Percentiles rank a stretch among this genome's conserved stretches.
phyloP scores from a whole-genome alignment of 768 basidiomycete species.

The Boletus tomentosulus region DNA sequence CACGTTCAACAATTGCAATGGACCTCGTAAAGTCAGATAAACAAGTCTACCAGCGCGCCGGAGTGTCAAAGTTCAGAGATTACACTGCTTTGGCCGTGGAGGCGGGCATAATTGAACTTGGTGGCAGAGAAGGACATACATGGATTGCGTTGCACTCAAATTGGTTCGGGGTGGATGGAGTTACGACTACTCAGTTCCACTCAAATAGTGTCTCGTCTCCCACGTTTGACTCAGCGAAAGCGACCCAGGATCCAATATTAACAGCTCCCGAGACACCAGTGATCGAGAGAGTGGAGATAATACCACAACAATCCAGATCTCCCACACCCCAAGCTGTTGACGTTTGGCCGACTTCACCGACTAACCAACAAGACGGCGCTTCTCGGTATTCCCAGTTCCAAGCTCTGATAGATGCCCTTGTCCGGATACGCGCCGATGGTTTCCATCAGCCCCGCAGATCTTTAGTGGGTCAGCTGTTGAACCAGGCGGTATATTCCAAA shows the following conservation, averaged over 20 bases:
- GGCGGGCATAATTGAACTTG: constrained; percentile 26
- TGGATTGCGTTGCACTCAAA: constrained; percentile 29
- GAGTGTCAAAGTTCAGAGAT: constrained; percentile 24
- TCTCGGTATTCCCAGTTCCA: constrained; percentile 12
- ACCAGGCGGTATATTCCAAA: constrained; percentile 32
- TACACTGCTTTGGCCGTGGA: constrained; percentile 27
- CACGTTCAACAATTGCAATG: constrained; percentile 37
- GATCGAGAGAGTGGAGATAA: constrained; percentile 2
- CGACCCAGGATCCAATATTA: constrained; percentile 5
- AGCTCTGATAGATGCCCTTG: constrained; percentile 33
- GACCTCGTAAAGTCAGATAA: constrained; percentile 31
- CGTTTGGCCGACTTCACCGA: neutral
- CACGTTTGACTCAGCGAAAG: constrained; percentile 9
- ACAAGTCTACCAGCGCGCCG: constrained; percentile 21
- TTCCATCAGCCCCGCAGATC: constrained; percentile 35
- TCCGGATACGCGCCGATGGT: constrained; percentile 31
- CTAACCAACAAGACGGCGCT: neutral
- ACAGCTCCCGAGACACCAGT: constrained; percentile 4
- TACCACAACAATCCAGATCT: neutral
- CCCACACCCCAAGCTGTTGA: neutral
- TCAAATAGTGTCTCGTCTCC: constrained; percentile 10
- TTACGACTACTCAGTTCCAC: neutral
- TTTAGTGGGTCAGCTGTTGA: constrained; percentile 32
- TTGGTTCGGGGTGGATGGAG: constrained; percentile 13
- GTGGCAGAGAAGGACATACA: constrained; percentile 7